Evolutionary conservation across 2,329 filamentous ascomycete species (phyloP).

Genomic region (Penicillium sclerotigenum): DNA sequence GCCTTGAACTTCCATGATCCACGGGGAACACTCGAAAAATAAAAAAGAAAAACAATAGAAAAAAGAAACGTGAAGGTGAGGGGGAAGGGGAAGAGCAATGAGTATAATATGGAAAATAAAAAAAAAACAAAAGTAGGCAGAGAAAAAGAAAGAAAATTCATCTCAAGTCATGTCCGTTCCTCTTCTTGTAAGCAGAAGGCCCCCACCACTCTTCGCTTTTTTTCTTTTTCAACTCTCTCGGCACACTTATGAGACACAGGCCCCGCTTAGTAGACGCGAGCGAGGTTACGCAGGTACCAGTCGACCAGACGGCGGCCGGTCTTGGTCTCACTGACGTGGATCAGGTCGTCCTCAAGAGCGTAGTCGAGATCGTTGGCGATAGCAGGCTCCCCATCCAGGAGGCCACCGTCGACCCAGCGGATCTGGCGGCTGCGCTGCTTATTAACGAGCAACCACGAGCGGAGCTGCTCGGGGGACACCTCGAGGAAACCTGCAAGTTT

Average conservation of each 20-base stretch:
- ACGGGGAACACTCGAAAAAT: constrained; percentile 11
- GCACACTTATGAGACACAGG: constrained; percentile 12
- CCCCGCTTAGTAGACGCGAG: constrained; percentile 74
- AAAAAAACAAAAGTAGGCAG: constrained; percentile 22
- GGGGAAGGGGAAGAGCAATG: constrained; percentile 9
- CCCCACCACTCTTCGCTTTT: constrained; percentile 21
- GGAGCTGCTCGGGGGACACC: constrained; percentile 91
- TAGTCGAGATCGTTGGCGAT: constrained; percentile 97
- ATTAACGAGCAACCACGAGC: constrained; percentile 91
- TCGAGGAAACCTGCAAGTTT: constrained; percentile 97
- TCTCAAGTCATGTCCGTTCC: constrained; percentile 29
- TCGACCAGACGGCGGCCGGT: constrained; percentile 95
- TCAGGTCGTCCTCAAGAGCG: constrained; percentile 91
- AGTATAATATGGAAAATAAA: constrained; percentile 19
- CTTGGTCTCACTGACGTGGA: constrained; percentile 98
- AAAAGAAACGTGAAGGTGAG: constrained; percentile 6
- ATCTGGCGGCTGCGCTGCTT: constrained; percentile 98
- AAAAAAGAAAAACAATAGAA: constrained; percentile 15
- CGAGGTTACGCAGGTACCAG: constrained; percentile 97
- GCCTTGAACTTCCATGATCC: constrained; percentile 11
- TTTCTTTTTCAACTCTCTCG: constrained; percentile 18
- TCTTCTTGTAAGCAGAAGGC: constrained; percentile 22
- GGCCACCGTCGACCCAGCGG: constrained; percentile 84
- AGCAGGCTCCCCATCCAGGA: constrained; percentile 87
- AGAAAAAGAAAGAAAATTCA: constrained; percentile 28